Percentiles rank a stretch among this genome's conserved stretches.
phyloP scores from a whole-genome alignment of 2,329 filamentous ascomycete genomes.

The Orbilia blumenaviensis region DNA sequence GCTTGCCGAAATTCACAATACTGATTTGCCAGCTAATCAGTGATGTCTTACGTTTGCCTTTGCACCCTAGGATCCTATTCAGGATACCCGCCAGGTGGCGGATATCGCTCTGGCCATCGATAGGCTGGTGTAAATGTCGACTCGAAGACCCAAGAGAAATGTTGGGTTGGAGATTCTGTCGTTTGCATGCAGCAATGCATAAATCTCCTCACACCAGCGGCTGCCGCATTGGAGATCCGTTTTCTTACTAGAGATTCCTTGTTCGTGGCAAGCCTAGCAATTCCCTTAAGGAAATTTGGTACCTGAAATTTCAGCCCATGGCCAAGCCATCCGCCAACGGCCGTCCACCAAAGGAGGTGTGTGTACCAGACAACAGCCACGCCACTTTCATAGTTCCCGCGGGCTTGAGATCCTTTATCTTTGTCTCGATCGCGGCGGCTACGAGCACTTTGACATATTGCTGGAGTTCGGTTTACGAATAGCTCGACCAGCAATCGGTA shows the following conservation, averaged over 20 bases:
- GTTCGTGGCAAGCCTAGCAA: conserved; percentile 4
- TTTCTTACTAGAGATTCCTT: conserved; percentile 20
- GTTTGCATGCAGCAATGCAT: conserved; percentile 36
- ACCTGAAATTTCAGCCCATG: conserved; percentile 36
- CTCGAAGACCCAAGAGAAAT: background rate
- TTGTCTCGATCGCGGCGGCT: conserved; percentile 7
- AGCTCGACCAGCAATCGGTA: conserved; percentile 10
- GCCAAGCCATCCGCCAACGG: conserved; percentile 13
- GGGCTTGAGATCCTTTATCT: conserved; percentile 3
- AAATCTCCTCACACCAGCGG: conserved; percentile 42
- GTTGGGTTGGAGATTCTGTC: background rate
- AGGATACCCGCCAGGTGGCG: conserved; percentile 21
- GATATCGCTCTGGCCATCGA: conserved; percentile 7
- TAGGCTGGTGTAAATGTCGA: conserved; percentile 13
- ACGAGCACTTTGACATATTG: background rate
- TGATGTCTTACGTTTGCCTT: conserved; percentile 21
- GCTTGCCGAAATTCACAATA: conserved; percentile 7
- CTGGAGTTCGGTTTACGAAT: conserved; percentile 6
- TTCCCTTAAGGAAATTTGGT: conserved; percentile 12
- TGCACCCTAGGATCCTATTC: conserved; percentile 7
- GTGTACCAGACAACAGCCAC: conserved; percentile 1
- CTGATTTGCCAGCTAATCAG: conserved; percentile 11
- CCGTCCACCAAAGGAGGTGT: conserved; percentile 35
- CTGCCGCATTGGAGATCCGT: conserved; percentile 28
- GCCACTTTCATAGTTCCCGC: conserved; percentile 3